Evolutionary conservation across 345 rosid genomes (phyloP), one percentile per base, ranked within the genome.

Genomic region (Balakata baccata): DNA sequence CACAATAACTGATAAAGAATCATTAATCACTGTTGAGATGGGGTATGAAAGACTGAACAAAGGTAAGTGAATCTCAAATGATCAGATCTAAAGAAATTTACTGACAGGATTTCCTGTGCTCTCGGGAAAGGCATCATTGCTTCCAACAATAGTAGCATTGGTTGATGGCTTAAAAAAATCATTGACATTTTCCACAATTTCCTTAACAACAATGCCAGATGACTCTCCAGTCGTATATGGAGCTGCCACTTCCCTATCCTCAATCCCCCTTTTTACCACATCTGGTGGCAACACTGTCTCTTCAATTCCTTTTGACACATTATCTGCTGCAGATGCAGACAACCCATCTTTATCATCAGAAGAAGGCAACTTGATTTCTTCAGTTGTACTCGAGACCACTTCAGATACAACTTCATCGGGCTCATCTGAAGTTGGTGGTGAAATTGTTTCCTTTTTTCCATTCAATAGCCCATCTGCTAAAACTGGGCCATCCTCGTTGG

Each of bases 91-190:
- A 29, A 29, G 34, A 20, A 56, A 63, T 56, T 39, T 64, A 71
- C 85, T 57, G 9, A 90, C 95, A 80, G 84, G 81, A 68, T 75
- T 86, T 74, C 70, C 85, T 5, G 78, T 70, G 76, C 72, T 84
- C 74, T 58, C 79, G 50, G 75, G 70, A 67, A 59, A 65, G 63
- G 61, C 77, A 73, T 75, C 79, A 68, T 70, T 66, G 54, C 72
- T 68, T 72, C 69, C 83, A 59, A 69, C 64, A 66, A 41, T 77
- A 46, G 72, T 74, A 5, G 78, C 47, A 73, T 70, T 23, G 22
- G 77, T 43, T 37, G 67, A 61, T 70, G 43, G 68, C 52, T 20
- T 38, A 20, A 5, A 39, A 34, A 71, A 25, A 14, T 66, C 63
- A 2, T 75, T 50, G 11, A 58, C 23, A 7, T 13, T 70, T 52